These are phyloP conservation scores for Mortierella hygrophila DNA, from an alignment of 192 early-diverging fungal species.

Conservation along the genomic window DNA sequence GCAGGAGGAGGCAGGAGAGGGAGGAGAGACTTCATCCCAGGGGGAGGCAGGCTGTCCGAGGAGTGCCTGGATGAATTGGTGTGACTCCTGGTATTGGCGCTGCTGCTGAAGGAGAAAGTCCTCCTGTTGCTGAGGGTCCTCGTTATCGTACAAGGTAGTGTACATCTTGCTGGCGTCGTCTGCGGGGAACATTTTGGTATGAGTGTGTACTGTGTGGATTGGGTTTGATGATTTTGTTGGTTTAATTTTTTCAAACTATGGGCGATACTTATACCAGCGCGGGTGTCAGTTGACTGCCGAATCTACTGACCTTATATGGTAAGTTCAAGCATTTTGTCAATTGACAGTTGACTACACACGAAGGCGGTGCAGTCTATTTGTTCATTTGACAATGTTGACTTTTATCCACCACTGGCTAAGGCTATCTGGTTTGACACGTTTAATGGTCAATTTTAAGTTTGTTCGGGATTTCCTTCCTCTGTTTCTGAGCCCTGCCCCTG, in stretches of 20 bases:
- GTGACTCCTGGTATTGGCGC: background rate
- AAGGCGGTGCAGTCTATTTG: background rate
- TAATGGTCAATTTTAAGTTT: too few species aligned
- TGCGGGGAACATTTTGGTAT: background rate
- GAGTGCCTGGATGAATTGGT: background rate
- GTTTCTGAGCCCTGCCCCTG: too few species aligned
- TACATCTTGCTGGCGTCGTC: conserved; percentile 38
- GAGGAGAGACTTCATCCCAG: conserved; percentile 14
- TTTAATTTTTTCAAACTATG: background rate
- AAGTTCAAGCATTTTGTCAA: background rate
- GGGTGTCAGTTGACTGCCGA: background rate
- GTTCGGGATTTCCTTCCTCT: too few species aligned
- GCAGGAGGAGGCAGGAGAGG: conserved; percentile 18
- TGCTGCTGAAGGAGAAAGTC: conserved; percentile 20
- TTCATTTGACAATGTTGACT: too few species aligned
- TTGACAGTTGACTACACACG: background rate
- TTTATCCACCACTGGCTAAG: too few species aligned
- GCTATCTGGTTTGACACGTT: too few species aligned
- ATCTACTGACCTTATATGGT: background rate
- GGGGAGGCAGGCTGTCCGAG: background rate
- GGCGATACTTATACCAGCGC: background rate
- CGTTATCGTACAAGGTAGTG: conserved; percentile 36
- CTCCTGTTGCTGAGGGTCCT: conserved; percentile 18
- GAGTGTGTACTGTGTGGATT: background rate
- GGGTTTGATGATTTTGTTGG: background rate